Evolutionary conservation across 306 rosid genomes (phyloP), one percentile per base, ranked within the genome.

Genomic region (Casuarina cunninghamiana): DNA sequence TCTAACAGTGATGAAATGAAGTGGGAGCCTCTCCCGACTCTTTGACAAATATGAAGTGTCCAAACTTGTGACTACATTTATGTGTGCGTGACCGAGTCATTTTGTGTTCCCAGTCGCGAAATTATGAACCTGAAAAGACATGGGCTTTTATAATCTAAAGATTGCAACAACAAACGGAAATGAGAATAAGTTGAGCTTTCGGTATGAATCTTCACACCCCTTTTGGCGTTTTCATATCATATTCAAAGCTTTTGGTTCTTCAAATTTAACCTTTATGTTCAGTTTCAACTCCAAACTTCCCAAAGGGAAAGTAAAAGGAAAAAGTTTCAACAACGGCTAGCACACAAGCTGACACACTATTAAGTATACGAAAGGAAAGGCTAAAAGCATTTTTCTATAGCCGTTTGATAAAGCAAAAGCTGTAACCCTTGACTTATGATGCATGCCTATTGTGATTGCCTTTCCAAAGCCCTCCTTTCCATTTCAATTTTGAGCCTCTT

Each of bases 331-430:
- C 62, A 51, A 21, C 63, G 58, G 73, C 42, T 65, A 50, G 37
- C 69, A 63, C 37, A n/a, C 2, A 38, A 26, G 21, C 66, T 6
- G 32, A 41, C 11, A 26, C 43, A 5, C 53, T 13, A 72, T n/a
- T 17, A 13, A 13, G 10, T 0, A 37, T 8, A 11, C 5, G 12
- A 45, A 50, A 46, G 12, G 26, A 58, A 69, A 54, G 41, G 72
- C 13, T 8, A 63, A 82, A 54, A 53, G 49, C 72, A 32, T 57
- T 32, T 82, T 72, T 74, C 26, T 58, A 70, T 83, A 78, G 86
- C 86, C 86, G 83, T 74, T 81, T 37, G 71, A n/a, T 55, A 78
- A 75, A 55, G 77, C 74, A 17, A 74, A 82, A 74, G 60, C 67
- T 51, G n/a, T 1, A 39, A 57, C 32, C 66, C 17, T 58, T 53